Evolutionary conservation across 148 eudicot species (phyloP), one percentile per base, ranked within the genome.

Genomic region (Vaccinium darrowii): DNA sequence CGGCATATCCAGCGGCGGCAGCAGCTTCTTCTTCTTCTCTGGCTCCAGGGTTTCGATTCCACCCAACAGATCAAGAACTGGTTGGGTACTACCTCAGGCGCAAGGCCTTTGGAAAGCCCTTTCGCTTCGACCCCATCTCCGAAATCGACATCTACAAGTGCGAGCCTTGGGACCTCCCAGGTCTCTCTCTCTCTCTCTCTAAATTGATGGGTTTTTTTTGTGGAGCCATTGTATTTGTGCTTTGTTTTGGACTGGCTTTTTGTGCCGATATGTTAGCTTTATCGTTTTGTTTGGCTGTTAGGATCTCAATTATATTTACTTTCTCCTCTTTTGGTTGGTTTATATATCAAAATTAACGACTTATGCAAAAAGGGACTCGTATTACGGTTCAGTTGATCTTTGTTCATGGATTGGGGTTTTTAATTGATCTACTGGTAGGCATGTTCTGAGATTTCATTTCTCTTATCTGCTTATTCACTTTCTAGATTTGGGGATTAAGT

Each of bases 121-220:
- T 94, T 39, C 88, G 91, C 2, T 83, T 92, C 18, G 94, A 92
- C 60, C 96, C 98, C 0, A 93, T 94, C 71, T 88, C 94, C 5
- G 94, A 92, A 12, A 86, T 93, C 83, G 95, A 93, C 80, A 88
- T 94, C 39, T 94, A 94, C 88, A 93, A 91, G 85, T 86, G 80
- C 33, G 98, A 94, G 86, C 98, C 98, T 2, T 89, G 94, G 90
- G 95, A 94, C 84, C 96, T 94, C 63, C 96, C 96, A 74, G 93
- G 98, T 94, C 75, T 72, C 47, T 21, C 27, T 47, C 49, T 72
- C 47, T 51, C 50, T 76, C 54, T 83, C 18, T 78, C 36, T 71
- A 53, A 53, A 21, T 57, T 15, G 3, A 2, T 18, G n/a, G 21
- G 19, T 27, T 33, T 43, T 43, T 65, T 65, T 65, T 11, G 13